Base-by-base conservation (phyloP, 805 yeast species). In the Myxozyma mucilagina region DNA sequence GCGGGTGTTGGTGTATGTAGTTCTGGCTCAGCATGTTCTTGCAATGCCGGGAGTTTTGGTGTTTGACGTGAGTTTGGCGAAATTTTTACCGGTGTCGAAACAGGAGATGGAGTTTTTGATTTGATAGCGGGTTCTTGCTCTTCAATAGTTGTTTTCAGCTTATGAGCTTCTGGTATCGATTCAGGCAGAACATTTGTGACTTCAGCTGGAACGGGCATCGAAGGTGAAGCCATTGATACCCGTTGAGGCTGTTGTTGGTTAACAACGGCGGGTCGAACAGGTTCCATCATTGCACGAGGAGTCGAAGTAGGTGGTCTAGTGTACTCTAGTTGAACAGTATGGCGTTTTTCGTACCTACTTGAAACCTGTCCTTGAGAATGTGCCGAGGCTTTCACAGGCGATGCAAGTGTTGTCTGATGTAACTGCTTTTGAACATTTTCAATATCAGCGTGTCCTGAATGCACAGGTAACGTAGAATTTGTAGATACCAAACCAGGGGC, bases 291-390 rank as follows among this genome's bases (percentile, higher is more conserved):
- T 11, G 62, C 49, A 39, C 66, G 66, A 18, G 66, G 65, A 18
- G 66, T 63, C 29, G 24, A 39, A 6, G 59, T 49, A 16, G 61
- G 36, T 5, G 66, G 66, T 51, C 49, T 60, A 6, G 61, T 55
- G 43, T 60, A 63, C 48, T 60, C 66, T 24, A 63, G 52, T 44
- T 63, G 66, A 18, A 63, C 38, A 24, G 66, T 63, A 53, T 61
- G 66, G 31, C 66, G 56, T 47, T 63, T 63, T 3, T 60, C 66
- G 36, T 57, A 39, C 34, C 36, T 55, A 13, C 32, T 41, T 14
- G 51, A 16, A 31, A 16, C 48, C 18, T 47, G 47, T 7, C 32
- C 39, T 32, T 32, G 32, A 4, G 35, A 16, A 13, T 47, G 52
- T 20, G 54, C 16, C 1, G 54, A 41, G 24, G 45, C 8, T 42